These are phyloP conservation scores for Neurospora sp. DNA, from an alignment of 495 filamentous ascomycete species.

Conservation along the genomic window DNA sequence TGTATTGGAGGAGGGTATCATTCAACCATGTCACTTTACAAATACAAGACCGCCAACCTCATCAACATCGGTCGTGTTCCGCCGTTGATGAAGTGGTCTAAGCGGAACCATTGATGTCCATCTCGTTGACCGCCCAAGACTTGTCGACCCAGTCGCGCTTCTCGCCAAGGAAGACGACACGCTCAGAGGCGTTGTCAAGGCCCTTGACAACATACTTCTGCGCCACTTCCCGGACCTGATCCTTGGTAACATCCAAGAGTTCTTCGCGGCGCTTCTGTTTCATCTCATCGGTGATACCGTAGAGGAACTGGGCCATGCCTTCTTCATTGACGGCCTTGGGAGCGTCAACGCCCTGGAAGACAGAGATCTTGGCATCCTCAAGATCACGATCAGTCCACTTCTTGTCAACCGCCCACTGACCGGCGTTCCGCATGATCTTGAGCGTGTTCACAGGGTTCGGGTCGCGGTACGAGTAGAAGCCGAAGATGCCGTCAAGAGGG, in stretches of 20 bases:
- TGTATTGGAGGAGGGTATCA: slow-evolving; percentile 35
- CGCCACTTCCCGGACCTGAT: slow-evolving; percentile 71
- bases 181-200: slow-evolving; percentile 39
- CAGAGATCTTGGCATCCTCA: slow-evolving; percentile 89
- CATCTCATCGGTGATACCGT: slow-evolving; percentile 81
- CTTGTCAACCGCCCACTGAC: slow-evolving; percentile 73
- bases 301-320: slow-evolving; percentile 76
- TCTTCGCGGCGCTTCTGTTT: slow-evolving; percentile 75
- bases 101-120: slow-evolving; percentile 36
- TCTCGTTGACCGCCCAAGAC: slow-evolving; percentile 41
- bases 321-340: slow-evolving; percentile 81
- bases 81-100: slow-evolving; percentile 3
- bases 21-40: slow-evolving; percentile 21
- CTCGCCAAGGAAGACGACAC: slow-evolving; percentile 71
- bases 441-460: slow-evolving; percentile 89
- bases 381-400: slow-evolving; percentile 80
- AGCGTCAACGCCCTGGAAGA: slow-evolving; percentile 94
- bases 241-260: slow-evolving; percentile 75
- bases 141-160: slow-evolving; percentile 64
- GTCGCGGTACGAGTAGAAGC: slow-evolving; percentile 92
- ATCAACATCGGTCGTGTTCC: background rate
- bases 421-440: slow-evolving; percentile 73
- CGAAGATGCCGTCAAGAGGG: slow-evolving; percentile 73
- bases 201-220: slow-evolving; percentile 71
- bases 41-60: slow-evolving; percentile 10